phyloP scores from a whole-genome alignment of 2,329 filamentous ascomycete genomes.

The Arthrobotrys iridis region DNA sequence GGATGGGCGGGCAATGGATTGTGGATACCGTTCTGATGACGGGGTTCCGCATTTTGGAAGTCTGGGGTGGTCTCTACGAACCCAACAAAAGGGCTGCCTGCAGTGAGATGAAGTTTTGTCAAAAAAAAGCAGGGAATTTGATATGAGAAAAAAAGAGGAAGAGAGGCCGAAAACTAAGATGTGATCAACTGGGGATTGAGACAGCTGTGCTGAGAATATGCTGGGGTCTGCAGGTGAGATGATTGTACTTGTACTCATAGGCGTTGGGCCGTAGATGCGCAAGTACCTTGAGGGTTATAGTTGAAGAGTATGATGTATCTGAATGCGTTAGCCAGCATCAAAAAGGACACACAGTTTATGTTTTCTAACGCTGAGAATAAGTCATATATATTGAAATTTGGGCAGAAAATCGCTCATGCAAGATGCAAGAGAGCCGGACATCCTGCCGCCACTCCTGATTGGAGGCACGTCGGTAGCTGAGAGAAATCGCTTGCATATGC shows the following conservation, averaged over 20 bases:
- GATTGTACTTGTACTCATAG: constrained; percentile 10
- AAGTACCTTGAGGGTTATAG: constrained; percentile 30
- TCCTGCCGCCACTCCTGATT: constrained; percentile 51
- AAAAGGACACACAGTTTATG: constrained; percentile 30
- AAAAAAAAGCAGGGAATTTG: constrained; percentile 34
- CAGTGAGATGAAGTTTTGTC: constrained; percentile 30
- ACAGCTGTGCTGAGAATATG: constrained; percentile 44
- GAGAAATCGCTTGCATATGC: constrained; percentile 55
- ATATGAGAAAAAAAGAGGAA: constrained; percentile 3
- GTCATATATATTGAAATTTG: constrained; percentile 50
- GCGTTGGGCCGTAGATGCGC: constrained; percentile 17
- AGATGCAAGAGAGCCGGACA: constrained; percentile 54
- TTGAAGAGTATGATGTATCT: constrained; percentile 36
- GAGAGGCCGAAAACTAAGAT: constrained; percentile 6
- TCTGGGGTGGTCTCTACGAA: neutral
- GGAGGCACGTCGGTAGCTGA: constrained; percentile 54
- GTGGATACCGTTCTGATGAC: constrained; percentile 15
- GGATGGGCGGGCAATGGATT: neutral
- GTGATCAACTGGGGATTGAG: constrained; percentile 43
- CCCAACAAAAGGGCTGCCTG: constrained; percentile 20
- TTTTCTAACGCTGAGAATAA: constrained; percentile 37
- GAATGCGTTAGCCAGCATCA: constrained; percentile 39
- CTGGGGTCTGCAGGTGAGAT: constrained; percentile 36
- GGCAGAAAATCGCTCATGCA: constrained; percentile 54
- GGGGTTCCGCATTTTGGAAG: constrained; percentile 19